Base-by-base conservation (phyloP, 108 stramenopile genomes). In the Parietichytrium sp. region DNA sequence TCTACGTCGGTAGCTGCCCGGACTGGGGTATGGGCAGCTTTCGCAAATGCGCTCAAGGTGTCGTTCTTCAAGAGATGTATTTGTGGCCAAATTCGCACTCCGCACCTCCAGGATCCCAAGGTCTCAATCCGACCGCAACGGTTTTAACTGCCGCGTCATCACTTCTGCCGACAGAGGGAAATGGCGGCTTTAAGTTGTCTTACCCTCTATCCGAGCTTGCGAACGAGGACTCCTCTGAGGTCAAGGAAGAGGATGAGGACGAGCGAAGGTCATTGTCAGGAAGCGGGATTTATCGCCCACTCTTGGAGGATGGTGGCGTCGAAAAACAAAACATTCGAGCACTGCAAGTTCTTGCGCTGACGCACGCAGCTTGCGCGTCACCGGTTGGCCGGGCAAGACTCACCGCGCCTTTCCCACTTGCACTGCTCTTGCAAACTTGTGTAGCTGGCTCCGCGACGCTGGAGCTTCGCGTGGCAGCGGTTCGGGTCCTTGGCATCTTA, bases 1-100 rank as follows among this genome's bases (percentile, higher is more conserved):
- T 72, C 38, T 72, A 72, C 42, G 45, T 72, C 20, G 61, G 61
- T 36, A 42, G 61, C 20, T 72, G 61, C 61, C 61, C 61, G 10
- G 61, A 72, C 33, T 72, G 61, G 61, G 61, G 61, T 10, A 36
- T 36, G 33, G 61, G 61, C 38, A 6, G 23, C 10, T 42, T 10
- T 6, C 61, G 61, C 1, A 12, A 45, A 33, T 10, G 10, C 20
- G 61, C 61, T 0, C 33, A n/a, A 7, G 61, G 61, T 20, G 61
- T 72, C 15, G 20, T 72, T 45, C 23, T 72, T 6, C 29, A 38
- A 0, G 33, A 27, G 36, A 33, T 72, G 29, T 6, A 7, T 7
- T 72, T 72, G 36, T 33, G 12, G 6, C 18, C 15, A 10, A 10
- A 33, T 36, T 16, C 15, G 33, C 16, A 23, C 33, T 16, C 10